A percentile compares a stretch with the other conserved stretches of the same genome.
These are phyloP conservation scores for Lepidium aucheri DNA, from an alignment of 345 rosid species.

Conservation along the genomic window DNA sequence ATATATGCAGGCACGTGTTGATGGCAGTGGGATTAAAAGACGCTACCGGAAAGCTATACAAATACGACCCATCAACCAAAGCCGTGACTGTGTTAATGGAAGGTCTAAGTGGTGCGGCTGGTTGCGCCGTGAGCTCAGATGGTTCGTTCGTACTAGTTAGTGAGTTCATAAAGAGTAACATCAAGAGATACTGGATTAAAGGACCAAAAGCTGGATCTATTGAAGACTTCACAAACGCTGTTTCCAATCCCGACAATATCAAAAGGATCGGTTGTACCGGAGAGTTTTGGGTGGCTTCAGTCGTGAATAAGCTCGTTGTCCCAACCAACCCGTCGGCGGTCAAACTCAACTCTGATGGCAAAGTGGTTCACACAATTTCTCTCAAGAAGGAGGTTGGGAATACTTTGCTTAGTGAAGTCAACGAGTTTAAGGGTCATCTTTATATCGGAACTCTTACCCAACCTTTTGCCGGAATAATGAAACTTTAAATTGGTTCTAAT, in stretches of 20 bases:
- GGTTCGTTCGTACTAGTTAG: conserved; percentile 25
- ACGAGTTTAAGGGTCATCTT: conserved; percentile 16
- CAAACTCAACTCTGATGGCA: conserved; percentile 16
- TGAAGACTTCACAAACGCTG: conserved; percentile 16
- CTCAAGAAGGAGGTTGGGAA: conserved; percentile 24
- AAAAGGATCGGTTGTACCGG: conserved; percentile 21
- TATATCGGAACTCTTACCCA: conserved; percentile 25
- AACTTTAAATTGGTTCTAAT: conserved; percentile 1
- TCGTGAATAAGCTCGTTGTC: conserved; percentile 9
- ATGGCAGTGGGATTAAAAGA: conserved; percentile 20
- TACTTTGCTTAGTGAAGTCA: conserved; percentile 27
- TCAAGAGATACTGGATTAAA: conserved; percentile 24
- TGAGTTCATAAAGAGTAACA: conserved; percentile 28
- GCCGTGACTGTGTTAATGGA: conserved; percentile 17
- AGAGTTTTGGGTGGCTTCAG: conserved; percentile 28
- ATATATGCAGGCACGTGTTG: conserved; percentile 22
- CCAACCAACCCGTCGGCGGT: conserved; percentile 22
- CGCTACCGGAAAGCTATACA: conserved; percentile 23
- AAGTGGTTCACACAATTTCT: conserved; percentile 19
- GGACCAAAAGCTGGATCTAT: conserved; percentile 20
- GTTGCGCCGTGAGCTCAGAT: conserved; percentile 26
- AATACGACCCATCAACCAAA: conserved; percentile 26
- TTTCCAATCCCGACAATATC: conserved; percentile 29
- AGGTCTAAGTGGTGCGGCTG: conserved; percentile 23
- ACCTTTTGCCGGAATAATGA: conserved; percentile 19